Percentiles rank a stretch among this genome's conserved stretches.
Evolutionary conservation across 2,329 filamentous ascomycete genomes (phyloP).

Genomic region (Thielaviopsis punctulata): DNA sequence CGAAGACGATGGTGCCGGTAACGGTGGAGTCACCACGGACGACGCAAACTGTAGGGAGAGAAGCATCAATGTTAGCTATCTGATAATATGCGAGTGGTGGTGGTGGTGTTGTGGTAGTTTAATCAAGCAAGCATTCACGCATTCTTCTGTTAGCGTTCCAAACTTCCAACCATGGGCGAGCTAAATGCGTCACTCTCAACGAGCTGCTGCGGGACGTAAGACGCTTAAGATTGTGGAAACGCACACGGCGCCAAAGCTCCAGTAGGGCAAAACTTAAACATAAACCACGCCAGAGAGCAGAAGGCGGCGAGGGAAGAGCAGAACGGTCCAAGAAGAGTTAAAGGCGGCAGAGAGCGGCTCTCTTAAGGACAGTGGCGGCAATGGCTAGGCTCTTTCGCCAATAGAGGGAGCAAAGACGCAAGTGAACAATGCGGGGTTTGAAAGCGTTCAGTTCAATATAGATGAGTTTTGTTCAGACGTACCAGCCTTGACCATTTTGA

Average conservation of each 20-base stretch:
- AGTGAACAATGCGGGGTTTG: neutral
- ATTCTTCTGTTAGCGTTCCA: no score
- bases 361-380: neutral
- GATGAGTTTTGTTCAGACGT: slow-evolving; percentile 1
- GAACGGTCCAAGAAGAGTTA: no score
- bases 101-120: neutral
- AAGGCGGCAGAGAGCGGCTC: no score
- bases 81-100: neutral
- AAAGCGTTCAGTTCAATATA: neutral
- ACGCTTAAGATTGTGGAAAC: no score
- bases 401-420: neutral
- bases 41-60: slow-evolving; percentile 55
- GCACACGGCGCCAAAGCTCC: no score
- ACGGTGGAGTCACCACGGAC: slow-evolving; percentile 96
- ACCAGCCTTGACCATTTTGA: slow-evolving; percentile 15
- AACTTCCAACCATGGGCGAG: no score
- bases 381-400: neutral
- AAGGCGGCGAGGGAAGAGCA: neutral
- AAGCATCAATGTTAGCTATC: neutral
- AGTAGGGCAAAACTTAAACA: no score
- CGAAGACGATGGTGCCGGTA: slow-evolving; percentile 83
- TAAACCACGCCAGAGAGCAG: neutral
- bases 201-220: no score
- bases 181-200: no score
- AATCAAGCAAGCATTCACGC: no score